phyloP scores from a whole-genome alignment of 805 yeast genomes.

The Yarrowia divulgata region DNA sequence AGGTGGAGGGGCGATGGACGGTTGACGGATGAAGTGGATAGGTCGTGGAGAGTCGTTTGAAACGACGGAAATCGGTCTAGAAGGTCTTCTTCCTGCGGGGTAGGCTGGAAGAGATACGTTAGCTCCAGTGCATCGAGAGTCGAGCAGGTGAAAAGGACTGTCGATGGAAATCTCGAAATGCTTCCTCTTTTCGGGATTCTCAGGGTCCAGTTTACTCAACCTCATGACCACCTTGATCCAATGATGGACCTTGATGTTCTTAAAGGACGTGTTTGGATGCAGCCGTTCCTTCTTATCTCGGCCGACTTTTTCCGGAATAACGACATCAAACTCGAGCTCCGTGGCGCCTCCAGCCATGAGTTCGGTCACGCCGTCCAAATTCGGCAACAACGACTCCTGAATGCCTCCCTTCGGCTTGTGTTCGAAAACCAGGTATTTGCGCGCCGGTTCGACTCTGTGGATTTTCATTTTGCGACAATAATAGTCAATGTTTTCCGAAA shows the following conservation, averaged over 20 bases:
- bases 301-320: conserved; percentile 69
- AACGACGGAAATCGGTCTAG: neutral
- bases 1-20: conserved; percentile 69
- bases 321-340: conserved; percentile 80
- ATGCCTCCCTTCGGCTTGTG: conserved; percentile 52
- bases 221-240: conserved; percentile 93
- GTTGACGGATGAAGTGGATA: conserved; percentile 61
- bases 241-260: conserved; percentile 85
- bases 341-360: conserved; percentile 42
- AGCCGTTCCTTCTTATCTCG: conserved; percentile 41
- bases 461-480: conserved; percentile 85
- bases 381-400: conserved; percentile 21
- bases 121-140: conserved; percentile 63
- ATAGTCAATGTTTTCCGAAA: conserved; percentile 91
- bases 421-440: conserved; percentile 80
- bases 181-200: conserved; percentile 64
- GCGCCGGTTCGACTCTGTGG: conserved; percentile 89
- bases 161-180: conserved; percentile 95
- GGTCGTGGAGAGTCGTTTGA: conserved; percentile 52
- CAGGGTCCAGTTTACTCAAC: conserved; percentile 64
- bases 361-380: conserved; percentile 25
- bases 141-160: conserved; percentile 86
- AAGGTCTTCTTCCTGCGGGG: conserved; percentile 42
- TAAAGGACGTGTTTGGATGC: conserved; percentile 87
- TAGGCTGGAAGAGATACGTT: conserved; percentile 53